phyloP scores from a whole-genome alignment of 164 flowering plant species.

The Amborella trichopoda region DNA sequence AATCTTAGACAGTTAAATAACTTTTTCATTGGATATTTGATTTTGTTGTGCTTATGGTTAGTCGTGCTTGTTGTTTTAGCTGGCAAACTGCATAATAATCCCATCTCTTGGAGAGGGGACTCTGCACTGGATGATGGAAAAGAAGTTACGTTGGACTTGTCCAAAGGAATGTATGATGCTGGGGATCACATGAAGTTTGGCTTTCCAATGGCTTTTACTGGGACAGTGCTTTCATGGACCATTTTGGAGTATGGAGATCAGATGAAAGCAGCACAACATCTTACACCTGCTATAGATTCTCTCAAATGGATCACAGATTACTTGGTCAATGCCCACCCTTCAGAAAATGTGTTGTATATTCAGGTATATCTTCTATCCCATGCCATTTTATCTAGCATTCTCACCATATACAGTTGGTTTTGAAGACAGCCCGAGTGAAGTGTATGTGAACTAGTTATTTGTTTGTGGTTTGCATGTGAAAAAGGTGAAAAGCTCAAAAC shows the following conservation, averaged over 20 bases:
- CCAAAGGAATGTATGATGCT: conserved; percentile 97
- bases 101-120: conserved; percentile 82
- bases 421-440: no score
- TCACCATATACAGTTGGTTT: no score
- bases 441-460: no score
- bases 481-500: no score
- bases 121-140: conserved; percentile 66
- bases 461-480: no score
- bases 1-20: background rate
- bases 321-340: conserved; percentile 71
- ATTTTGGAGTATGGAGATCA: conserved; percentile 98
- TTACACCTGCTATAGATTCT: conserved; percentile 59
- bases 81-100: conserved; percentile 58
- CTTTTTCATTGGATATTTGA: background rate
- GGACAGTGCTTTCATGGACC: conserved; percentile 84
- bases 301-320: conserved; percentile 95
- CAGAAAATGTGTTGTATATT: conserved; percentile 59
- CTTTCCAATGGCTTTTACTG: conserved; percentile 93
- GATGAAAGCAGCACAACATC: conserved; percentile 56
- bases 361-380: no score
- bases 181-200: conserved; percentile 94
- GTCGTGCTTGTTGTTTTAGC: conserved; percentile 21
- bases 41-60: no score
- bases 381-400: no score
- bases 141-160: conserved; percentile 51